Evolutionary conservation across 2,329 filamentous ascomycete species (phyloP).

Genomic region (Nannizzia gypsea): DNA sequence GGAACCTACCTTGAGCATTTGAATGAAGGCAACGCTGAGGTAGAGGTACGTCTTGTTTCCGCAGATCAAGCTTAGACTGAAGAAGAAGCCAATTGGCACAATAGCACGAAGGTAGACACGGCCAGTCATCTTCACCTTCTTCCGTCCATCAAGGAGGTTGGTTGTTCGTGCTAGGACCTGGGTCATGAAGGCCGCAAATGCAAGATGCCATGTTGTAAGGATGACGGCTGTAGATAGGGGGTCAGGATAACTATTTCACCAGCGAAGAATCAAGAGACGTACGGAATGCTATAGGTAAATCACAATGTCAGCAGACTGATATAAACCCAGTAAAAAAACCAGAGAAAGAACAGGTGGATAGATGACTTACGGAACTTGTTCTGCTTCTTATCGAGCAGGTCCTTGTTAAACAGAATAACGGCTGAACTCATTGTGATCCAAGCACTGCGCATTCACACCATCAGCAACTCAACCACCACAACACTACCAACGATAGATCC

Average conservation of each 20-base stretch:
- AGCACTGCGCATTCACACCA: conserved; percentile 41
- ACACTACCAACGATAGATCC: background rate
- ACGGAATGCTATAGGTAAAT: conserved; percentile 34
- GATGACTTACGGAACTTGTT: conserved; percentile 52
- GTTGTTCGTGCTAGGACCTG: conserved; percentile 87
- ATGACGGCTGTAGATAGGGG: conserved; percentile 38
- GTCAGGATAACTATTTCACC: conserved; percentile 12
- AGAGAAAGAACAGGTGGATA: background rate
- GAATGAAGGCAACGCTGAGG: conserved; percentile 90
- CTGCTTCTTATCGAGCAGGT: conserved; percentile 73
- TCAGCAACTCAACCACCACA: background rate
- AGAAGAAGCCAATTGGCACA: conserved; percentile 88
- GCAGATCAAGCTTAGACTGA: conserved; percentile 91
- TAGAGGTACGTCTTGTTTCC: conserved; percentile 94
- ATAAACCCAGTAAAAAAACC: background rate
- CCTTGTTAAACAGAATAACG: conserved; percentile 99
- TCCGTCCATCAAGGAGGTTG: conserved; percentile 78
- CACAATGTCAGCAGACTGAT: conserved; percentile 4
- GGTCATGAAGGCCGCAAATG: conserved; percentile 87
- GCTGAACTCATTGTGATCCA: conserved; percentile 91
- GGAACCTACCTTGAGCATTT: conserved; percentile 84
- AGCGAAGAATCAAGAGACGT: conserved; percentile 17
- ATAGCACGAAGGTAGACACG: conserved; percentile 87
- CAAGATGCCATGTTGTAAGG: conserved; percentile 90
- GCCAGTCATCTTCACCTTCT: conserved; percentile 94